Base-by-base conservation (phyloP, 75 land plant species). In the Chamaecyparis obtusa region DNA sequence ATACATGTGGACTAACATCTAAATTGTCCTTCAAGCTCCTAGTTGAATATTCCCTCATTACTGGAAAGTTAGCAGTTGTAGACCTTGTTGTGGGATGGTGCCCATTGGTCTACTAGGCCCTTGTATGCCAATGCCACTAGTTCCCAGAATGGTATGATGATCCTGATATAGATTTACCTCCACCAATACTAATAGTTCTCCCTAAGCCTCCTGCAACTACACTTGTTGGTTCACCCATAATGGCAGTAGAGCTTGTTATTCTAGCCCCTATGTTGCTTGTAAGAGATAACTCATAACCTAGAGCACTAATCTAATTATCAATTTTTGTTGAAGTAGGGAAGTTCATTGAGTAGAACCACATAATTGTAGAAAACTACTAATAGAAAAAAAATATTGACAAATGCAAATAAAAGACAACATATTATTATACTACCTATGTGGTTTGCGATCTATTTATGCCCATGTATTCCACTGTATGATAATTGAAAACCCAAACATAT, bases 41-140 rank as follows among this genome's bases (percentile, higher is more conserved):
- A 57, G 19, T 17, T n/a, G n/a, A n/a, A n/a, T 57, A 57, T 57
- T 19, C 19, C 60, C 21, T 57, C 60, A 57, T 16, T 80, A 30
- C 49, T 80, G 30, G 46, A 43, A 80, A 41, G 43, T 27, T 24
- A 43, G 24, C 46, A 27, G 49, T 21, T 7, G 48, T 36, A 27
- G 21, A 85, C 93, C 92, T 91, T 92, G 93, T 57, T 92, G 92
- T 24, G 91, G 87, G 71, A 92, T 84, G n/a, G 77, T 86, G 71
- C 76, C 85, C 41, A 72, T 84, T 78, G 92, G 86, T 85, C 93
- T 84, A 74, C 93, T 90, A 24, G 90, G 90, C 21, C 93, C 92
- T 84, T 90, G 91, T 82, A 86, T 85, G 82, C 90, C 79, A 72
- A 91, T 88, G 19, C 92, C 91, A 16, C 92, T 84, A 85, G 64